Conservation (phyloP, 2,329 filamentous ascomycete genomes). For the Colletotrichum navitas region DNA sequence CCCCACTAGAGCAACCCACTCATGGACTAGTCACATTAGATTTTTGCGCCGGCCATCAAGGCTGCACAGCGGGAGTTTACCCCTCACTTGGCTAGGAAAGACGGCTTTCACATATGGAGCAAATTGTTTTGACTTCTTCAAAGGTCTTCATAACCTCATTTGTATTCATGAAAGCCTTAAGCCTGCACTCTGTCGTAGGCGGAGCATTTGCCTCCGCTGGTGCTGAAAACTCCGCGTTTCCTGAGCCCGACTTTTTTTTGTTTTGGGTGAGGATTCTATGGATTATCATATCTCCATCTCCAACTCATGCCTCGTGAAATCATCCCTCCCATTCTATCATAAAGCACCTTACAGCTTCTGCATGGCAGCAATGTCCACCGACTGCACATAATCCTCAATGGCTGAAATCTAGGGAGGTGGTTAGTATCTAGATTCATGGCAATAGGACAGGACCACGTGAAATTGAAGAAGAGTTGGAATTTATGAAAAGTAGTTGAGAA, state of each 20-base stretch:
- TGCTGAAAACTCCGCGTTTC: conserved; percentile 37
- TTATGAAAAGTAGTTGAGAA: neutral
- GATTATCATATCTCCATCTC: conserved; percentile 44
- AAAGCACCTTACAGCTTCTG: conserved; percentile 44
- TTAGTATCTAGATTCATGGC: neutral
- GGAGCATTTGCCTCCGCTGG: conserved; percentile 26
- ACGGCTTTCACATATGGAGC: neutral
- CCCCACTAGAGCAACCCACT: conserved; percentile 39
- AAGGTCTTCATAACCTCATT: conserved; percentile 41
- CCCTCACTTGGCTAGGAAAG: neutral
- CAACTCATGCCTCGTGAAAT: conserved; percentile 51
- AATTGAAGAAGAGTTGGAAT: neutral
- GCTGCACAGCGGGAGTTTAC: conserved; percentile 14
- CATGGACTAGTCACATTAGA: neutral
- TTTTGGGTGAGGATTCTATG: conserved; percentile 38
- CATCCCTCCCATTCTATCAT: conserved; percentile 42
- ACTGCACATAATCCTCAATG: conserved; percentile 97
- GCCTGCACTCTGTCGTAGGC: conserved; percentile 35
- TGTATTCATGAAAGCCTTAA: conserved; percentile 40
- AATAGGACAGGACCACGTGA: neutral
- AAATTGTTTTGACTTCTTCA: conserved; percentile 25
- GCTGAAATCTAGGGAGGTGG: conserved; percentile 68
- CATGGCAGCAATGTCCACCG: conserved; percentile 76
- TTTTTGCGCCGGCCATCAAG: neutral
- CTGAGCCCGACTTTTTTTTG: conserved; percentile 35